Conservation (phyloP, 371 early-diverging fungal species). For the Apophysomyces trapeziformis region DNA sequence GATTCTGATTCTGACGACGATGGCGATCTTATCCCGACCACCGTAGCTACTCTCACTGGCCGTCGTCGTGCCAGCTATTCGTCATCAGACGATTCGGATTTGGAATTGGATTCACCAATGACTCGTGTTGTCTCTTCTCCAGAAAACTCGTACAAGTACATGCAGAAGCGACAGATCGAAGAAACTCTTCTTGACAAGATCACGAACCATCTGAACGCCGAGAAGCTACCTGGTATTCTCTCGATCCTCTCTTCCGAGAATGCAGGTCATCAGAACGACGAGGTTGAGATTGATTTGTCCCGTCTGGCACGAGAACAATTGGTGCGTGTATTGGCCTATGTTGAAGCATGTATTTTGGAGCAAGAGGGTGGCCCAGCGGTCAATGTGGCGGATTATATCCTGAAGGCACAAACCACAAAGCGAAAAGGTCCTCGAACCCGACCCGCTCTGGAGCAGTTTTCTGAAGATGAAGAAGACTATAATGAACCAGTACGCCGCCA, state of each 20-base stretch:
- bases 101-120: conserved; percentile 37
- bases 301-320: conserved; percentile 49
- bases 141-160: conserved; percentile 31
- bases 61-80: conserved; percentile 31
- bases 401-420: conserved; percentile 15
- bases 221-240: conserved; percentile 52
- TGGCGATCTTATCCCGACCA: conserved; percentile 37
- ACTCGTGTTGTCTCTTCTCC: conserved; percentile 19
- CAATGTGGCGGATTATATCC: conserved; percentile 39
- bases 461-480: conserved; percentile 22
- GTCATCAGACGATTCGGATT: conserved; percentile 40
- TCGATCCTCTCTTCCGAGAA: conserved; percentile 46
- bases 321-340: conserved; percentile 46
- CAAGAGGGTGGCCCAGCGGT: conserved; percentile 54
- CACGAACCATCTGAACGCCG: conserved; percentile 44
- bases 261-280: conserved; percentile 32
- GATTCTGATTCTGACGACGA: conserved; percentile 24
- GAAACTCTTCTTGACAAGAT: conserved; percentile 49
- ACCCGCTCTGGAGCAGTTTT: conserved; percentile 15
- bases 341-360: conserved; percentile 53
- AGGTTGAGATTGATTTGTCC: conserved; percentile 56
- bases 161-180: conserved; percentile 55
- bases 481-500: conserved; percentile 16
- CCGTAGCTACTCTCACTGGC: conserved; percentile 41
- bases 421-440: conserved; percentile 25